Base-by-base conservation (phyloP, 2,329 filamentous ascomycete species). In the Penicillium sp. region DNA sequence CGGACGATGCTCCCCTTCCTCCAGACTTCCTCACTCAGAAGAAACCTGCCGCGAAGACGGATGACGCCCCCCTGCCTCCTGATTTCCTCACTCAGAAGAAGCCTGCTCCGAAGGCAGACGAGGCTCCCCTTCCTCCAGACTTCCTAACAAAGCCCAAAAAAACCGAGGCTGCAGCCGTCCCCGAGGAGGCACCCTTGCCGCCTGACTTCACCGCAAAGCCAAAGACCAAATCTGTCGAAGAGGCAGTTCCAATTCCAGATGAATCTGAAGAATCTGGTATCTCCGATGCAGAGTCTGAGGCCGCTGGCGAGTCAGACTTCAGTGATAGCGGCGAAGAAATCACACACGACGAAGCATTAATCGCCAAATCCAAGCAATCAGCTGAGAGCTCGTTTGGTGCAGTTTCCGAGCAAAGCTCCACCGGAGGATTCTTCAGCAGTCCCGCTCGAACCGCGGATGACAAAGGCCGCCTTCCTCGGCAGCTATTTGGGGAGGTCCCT, bases 241-340 rank as follows among this genome's bases (percentile, higher is more conserved):
- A 61, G 26, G 46, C 57, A 24, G 59, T 59, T 13, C 57, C 65
- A n/a, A 47, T 70, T n/a, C 68, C 64, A 2, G 64, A 64, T 41
- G 66, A 62, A 48, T 63, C 69, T 35, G 68, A 49, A 9, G 46
- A 37, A 38, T 39, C 33, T 6, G 47, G 21, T 17, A 31, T 44
- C 26, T 49, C 46, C 10, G 46, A 67, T 41, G 59, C 51, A 19
- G 68, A 67, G 15, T 68, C 57, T 4, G 63, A 64, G 15, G 63
- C 63, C 33, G 61, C 51, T 7, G 64, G 64, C 33, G 67, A 66
- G 39, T 69, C 71, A 4, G 72, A 72, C 29, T 74, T 74, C 55
- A 68, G 68, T 48, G 72, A 72, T 42, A 75, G 71, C 48, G 73
- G 69, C 9, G 69, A 74, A 48, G 73, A 75, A 32, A 63, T 73